Evolutionary conservation across 257 asterid genomes (phyloP).

Genomic region (Primulina eburnea): DNA sequence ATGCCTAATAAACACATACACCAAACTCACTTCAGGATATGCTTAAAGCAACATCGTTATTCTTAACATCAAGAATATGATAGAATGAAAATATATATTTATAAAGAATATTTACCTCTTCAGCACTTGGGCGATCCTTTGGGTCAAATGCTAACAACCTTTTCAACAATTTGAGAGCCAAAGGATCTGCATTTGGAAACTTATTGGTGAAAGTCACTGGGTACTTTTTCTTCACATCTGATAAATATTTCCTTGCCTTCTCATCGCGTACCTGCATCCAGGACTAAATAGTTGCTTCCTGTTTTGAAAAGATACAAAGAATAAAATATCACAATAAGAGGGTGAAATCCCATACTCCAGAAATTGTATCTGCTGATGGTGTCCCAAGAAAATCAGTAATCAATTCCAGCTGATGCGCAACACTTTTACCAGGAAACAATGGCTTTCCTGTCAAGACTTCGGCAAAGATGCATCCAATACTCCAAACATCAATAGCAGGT

Average conservation of each 20-base stretch:
- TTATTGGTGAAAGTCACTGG: constrained; percentile 59
- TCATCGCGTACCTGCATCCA: constrained; percentile 79
- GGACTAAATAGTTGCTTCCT: constrained; percentile 17
- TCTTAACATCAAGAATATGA: neutral
- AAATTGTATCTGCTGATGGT: constrained; percentile 71
- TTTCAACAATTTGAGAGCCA: constrained; percentile 65
- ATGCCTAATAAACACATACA: constrained; percentile 51
- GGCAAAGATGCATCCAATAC: constrained; percentile 88
- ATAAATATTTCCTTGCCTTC: constrained; percentile 89
- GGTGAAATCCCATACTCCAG: constrained; percentile 50
- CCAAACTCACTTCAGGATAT: constrained; percentile 25
- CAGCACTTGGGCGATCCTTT: constrained; percentile 88
- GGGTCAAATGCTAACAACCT: constrained; percentile 88
- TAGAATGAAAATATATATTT: neutral
- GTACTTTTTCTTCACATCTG: constrained; percentile 66
- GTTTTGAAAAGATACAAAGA: constrained; percentile 15
- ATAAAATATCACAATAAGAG: neutral
- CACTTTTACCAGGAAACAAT: constrained; percentile 91
- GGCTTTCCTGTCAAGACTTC: constrained; percentile 85
- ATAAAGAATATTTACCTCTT: constrained; percentile 47
- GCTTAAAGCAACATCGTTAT: constrained; percentile 2
- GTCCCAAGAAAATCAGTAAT: constrained; percentile 90
- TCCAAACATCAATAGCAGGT: constrained; percentile 92
- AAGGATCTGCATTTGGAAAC: constrained; percentile 64
- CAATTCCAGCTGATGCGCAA: constrained; percentile 86